Base-by-base conservation (phyloP, 2,329 filamentous ascomycete species). In the Thermoascus crustaceus region DNA sequence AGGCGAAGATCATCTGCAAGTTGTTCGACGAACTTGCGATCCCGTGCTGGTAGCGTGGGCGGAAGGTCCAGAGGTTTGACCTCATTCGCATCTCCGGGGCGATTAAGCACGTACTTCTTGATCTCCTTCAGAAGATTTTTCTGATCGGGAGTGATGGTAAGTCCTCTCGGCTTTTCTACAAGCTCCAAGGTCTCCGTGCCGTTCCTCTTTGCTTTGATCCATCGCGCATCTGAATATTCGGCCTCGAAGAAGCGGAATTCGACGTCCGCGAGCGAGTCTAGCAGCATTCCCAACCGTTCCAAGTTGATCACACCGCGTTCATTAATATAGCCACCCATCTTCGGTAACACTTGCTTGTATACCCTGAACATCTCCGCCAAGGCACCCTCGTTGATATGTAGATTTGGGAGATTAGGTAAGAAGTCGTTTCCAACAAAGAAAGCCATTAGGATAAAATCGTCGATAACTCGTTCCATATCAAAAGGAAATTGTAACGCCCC, bases 361-460 rank as follows among this genome's bases (percentile, higher is more conserved):
- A 94, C 79, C 55, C 83, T 82, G 61, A 98, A 98, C 91, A 98
- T 98, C 55, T 91, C 81, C 16, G 89, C 85, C 61, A 98, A 68
- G 14, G 93, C 91, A 46, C 91, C 93, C 63, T 98, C 93, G 62
- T 98, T 98, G 64, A 98, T 98, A 63, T 98, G 91, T 46, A 98
- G 67, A 54, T 93, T 85, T 4, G 93, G 93, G 39, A 98, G 72
- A 63, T 98, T 95, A 3, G 91, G 91, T 60, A 98, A 74, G 67
- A 98, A 98, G 74, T 98, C 91, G 63, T 98, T 98, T 57, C 91
- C 91, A 52, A 98, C 86, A 61, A 98, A 98, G 68, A 98, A 98
- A 31, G 88, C 89, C 87, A 98, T 95, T 42, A 98, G 76, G 57
- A 98, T 96, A 63, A 98, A 98, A 69, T 98, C 91, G 59, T 98